Evolutionary conservation across 1,139 yeast genomes (phyloP).

Genomic region (Yarrowia galli): DNA sequence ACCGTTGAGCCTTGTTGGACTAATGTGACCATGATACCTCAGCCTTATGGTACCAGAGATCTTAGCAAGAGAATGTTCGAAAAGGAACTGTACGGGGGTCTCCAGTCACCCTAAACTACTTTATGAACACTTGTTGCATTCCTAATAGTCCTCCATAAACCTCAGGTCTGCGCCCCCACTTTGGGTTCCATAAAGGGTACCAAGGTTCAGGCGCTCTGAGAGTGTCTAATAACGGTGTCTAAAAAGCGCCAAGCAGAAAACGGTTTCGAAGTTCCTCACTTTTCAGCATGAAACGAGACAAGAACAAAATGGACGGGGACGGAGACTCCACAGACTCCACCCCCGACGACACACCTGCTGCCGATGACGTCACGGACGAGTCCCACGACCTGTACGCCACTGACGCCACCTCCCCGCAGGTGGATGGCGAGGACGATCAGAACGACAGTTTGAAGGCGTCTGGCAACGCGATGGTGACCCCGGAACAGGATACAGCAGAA

Average conservation of each 20-base stretch:
- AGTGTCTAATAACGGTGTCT: neutral
- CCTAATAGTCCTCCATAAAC: neutral
- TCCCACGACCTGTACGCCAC: slow-evolving; percentile 9
- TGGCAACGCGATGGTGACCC: neutral
- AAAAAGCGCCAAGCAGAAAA: neutral
- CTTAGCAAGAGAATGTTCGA: no score
- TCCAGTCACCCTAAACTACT: no score
- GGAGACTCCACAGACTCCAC: neutral
- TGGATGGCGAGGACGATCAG: slow-evolving; percentile 6
- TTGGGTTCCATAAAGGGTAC: slow-evolving; percentile 11
- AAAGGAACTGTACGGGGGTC: no score
- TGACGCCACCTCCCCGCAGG: slow-evolving; percentile 36
- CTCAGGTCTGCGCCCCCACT: neutral
- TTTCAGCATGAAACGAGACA: slow-evolving; percentile 18
- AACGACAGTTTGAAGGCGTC: neutral
- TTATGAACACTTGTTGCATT: no score
- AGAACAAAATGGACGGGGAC: neutral
- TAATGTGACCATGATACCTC: neutral
- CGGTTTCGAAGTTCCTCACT: slow-evolving; percentile 4
- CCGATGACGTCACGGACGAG: no score
- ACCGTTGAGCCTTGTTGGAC: neutral
- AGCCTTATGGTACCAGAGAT: no score
- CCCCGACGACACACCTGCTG: neutral
- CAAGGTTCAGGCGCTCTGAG: slow-evolving; percentile 5
- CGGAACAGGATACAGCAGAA: neutral